Evolutionary conservation across 352 stramenopile species (phyloP).

Genomic region (Pythium pyrilobum): DNA sequence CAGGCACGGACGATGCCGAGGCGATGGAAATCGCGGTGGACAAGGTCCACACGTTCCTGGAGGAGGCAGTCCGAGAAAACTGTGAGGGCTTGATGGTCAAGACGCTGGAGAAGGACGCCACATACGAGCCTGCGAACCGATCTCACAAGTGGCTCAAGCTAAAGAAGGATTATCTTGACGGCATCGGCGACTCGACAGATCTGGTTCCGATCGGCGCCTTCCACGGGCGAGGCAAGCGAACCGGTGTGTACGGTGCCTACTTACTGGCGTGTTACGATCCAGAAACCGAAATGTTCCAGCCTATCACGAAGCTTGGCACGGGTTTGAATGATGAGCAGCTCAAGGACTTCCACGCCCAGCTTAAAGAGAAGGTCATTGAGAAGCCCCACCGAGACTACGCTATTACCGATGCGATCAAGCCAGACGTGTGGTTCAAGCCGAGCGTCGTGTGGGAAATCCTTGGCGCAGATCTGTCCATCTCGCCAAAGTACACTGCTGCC

Average conservation of each 20-base stretch:
- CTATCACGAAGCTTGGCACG: constrained; percentile 98
- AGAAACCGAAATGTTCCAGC: constrained; percentile 97
- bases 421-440: constrained; percentile 96
- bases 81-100: constrained; percentile 99
- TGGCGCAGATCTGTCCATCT: constrained; percentile 98
- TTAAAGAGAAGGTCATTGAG: constrained; percentile 78
- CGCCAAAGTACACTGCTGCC: constrained; percentile 96
- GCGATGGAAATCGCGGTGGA: constrained; percentile 82
- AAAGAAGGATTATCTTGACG: constrained; percentile 99
- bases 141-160: constrained; percentile 99
- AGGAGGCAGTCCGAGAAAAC: constrained; percentile 91
- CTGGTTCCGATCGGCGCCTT: constrained; percentile 99
- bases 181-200: constrained; percentile 97
- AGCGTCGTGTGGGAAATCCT: constrained; percentile 98
- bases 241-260: constrained; percentile 97
- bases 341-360: constrained; percentile 84
- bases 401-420: constrained; percentile 84
- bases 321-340: constrained; percentile 98
- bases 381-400: constrained; percentile 91
- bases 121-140: constrained; percentile 96
- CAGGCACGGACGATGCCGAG: constrained; percentile 85
- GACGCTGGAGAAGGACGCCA: constrained; percentile 95
- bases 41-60: constrained; percentile 91
- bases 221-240: constrained; percentile 94
- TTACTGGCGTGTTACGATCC: constrained; percentile 98